phyloP scores from a whole-genome alignment of 2,329 filamentous ascomycete species.

The Pseudogymnoascus sp. region DNA sequence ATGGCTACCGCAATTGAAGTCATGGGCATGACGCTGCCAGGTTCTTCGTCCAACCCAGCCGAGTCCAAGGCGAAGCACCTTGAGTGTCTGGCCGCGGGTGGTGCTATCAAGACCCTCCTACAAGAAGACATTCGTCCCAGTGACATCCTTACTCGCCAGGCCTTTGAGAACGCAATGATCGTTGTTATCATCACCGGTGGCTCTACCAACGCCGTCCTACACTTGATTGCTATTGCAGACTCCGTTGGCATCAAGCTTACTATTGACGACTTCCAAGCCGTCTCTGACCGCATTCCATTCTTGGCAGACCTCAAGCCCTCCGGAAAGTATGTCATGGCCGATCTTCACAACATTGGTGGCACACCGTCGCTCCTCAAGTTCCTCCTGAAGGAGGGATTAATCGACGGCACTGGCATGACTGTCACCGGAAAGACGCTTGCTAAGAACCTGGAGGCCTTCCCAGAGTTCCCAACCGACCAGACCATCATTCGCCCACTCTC shows the following conservation, averaged over 20 bases:
- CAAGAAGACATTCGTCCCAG: conserved; percentile 68
- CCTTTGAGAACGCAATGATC: conserved; percentile 80
- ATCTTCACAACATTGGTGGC: conserved; percentile 47
- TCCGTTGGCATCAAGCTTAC: conserved; percentile 73
- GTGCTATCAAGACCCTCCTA: conserved; percentile 65
- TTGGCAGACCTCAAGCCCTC: conserved; percentile 78
- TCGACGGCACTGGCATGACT: conserved; percentile 51
- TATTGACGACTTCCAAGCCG: conserved; percentile 77
- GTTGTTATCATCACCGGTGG: conserved; percentile 75
- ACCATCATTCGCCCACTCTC: conserved; percentile 60
- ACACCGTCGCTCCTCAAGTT: conserved; percentile 50
- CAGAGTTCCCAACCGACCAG: conserved; percentile 59
- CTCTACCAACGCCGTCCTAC: conserved; percentile 78
- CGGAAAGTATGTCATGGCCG: conserved; percentile 53
- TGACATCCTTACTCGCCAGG: conserved; percentile 71
- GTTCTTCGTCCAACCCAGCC: conserved; percentile 71
- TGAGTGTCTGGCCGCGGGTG: conserved; percentile 65
- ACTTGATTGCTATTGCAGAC: conserved; percentile 77
- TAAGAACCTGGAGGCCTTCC: conserved; percentile 49
- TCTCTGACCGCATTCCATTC: conserved; percentile 71
- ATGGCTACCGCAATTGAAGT: conserved; percentile 68
- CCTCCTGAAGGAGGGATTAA: conserved; percentile 47
- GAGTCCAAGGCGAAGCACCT: conserved; percentile 62
- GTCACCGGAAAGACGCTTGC: conserved; percentile 51
- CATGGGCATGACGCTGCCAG: conserved; percentile 71